Conservation (phyloP, 1,284 basidiomycete species). For the Clitocybe nebularis region DNA sequence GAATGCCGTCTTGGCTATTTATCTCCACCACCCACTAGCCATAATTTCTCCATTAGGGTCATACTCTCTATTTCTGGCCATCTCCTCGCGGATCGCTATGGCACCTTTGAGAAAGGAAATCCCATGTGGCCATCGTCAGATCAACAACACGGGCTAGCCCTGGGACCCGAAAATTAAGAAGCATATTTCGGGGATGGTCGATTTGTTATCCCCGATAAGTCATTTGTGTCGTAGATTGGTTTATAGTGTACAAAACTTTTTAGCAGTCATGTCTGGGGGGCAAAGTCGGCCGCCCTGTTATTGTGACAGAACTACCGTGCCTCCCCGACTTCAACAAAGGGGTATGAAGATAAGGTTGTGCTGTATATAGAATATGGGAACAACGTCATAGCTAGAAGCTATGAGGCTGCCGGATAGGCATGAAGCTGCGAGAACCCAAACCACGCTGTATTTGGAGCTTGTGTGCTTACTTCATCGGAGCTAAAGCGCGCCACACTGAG, state of each 20-base stretch:
- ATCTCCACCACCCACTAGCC: neutral
- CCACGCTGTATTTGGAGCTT: neutral
- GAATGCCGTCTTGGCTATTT: neutral
- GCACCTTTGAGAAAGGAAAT: neutral
- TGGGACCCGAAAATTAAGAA: no score
- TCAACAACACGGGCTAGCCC: no score
- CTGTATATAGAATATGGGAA: neutral
- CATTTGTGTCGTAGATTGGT: no score
- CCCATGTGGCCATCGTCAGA: neutral
- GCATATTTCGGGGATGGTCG: no score
- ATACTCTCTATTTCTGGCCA: neutral
- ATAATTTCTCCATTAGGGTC: neutral
- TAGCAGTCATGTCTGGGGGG: no score
- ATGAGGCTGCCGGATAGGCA: neutral
- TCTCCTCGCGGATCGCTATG: conserved; percentile 1
- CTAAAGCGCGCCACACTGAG: neutral
- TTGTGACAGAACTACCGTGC: no score
- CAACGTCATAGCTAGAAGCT: neutral
- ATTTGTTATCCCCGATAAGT: no score
- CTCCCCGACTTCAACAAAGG: no score
- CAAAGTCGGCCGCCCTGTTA: no score
- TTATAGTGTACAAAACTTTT: no score
- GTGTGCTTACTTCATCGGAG: neutral
- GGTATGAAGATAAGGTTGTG: no score
- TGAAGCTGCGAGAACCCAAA: neutral